Percentiles rank a stretch among this genome's conserved stretches.
Evolutionary conservation across 164 flowering plant species (phyloP).

Genomic region (Kalanchoe fedtschenkoi): DNA sequence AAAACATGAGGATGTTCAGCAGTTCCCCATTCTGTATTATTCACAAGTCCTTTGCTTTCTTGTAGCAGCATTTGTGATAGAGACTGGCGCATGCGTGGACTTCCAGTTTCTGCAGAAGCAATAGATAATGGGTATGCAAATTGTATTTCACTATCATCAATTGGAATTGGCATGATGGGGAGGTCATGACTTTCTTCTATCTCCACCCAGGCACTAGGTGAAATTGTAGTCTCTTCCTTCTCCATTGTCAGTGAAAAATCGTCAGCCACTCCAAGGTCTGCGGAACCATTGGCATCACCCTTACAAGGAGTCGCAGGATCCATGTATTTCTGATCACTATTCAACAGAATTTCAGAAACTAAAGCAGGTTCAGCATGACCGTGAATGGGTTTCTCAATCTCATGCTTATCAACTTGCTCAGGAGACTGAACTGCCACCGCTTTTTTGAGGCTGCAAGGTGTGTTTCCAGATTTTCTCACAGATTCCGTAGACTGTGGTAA

Average conservation of each 20-base stretch:
- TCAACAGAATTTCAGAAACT: conserved; percentile 24
- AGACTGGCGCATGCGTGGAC: conserved; percentile 74
- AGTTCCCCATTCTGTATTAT: conserved; percentile 64
- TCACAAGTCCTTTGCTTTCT: conserved; percentile 66
- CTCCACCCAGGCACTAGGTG: conserved; percentile 75
- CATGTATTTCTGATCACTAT: conserved; percentile 19
- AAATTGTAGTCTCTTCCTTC: conserved; percentile 46
- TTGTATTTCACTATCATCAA: conserved; percentile 17
- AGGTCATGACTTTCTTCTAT: conserved; percentile 39
- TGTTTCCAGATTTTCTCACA: conserved; percentile 17
- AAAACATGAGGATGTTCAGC: conserved; percentile 72
- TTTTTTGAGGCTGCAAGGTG: conserved; percentile 19
- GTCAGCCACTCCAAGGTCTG: conserved; percentile 13
- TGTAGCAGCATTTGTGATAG: conserved; percentile 88
- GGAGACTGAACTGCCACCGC: conserved; percentile 23
- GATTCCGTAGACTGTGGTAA: conserved; percentile 30
- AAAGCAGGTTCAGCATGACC: conserved; percentile 15
- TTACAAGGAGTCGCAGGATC: conserved; percentile 17
- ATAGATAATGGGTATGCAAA: conserved; percentile 19
- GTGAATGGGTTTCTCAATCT: conserved; percentile 10
- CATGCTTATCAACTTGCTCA: conserved; percentile 18
- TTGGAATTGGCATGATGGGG: conserved; percentile 21
- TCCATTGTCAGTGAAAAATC: conserved; percentile 21
- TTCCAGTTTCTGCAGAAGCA: conserved; percentile 28
- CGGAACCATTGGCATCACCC: conserved; percentile 20